Conservation (phyloP, 768 basidiomycete species). For the Mycena galericulata region DNA sequence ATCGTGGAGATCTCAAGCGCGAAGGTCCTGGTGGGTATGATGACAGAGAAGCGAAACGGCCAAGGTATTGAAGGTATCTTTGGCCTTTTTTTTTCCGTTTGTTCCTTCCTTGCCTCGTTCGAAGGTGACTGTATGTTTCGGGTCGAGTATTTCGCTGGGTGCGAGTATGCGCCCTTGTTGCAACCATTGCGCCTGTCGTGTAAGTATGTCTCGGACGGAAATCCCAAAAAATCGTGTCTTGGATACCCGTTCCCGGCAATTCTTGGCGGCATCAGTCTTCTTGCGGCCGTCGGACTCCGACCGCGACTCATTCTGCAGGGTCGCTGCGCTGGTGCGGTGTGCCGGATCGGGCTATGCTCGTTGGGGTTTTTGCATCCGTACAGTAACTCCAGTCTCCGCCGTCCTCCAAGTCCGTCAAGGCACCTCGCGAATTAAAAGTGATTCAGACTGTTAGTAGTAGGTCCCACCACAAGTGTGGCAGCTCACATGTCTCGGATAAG, state of each 20-base stretch:
- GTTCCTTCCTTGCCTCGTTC: conserved; percentile 37
- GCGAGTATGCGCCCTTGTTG: conserved; percentile 11
- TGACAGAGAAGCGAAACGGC: conserved; percentile 85
- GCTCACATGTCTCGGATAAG: neutral
- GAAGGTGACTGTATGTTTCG: conserved; percentile 34
- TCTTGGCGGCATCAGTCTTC: neutral
- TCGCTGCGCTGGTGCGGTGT: too few relatives aligned
- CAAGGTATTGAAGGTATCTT: conserved; percentile 73
- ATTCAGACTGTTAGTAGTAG: too few relatives aligned
- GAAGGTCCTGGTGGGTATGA: conserved; percentile 83
- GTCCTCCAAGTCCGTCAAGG: too few relatives aligned
- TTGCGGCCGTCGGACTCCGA: neutral
- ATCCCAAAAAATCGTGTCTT: neutral
- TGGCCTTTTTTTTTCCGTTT: conserved; percentile 45
- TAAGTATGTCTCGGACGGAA: conserved; percentile 29
- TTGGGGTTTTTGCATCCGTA: too few relatives aligned
- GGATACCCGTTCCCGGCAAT: neutral
- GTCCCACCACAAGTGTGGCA: too few relatives aligned
- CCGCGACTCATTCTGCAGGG: neutral
- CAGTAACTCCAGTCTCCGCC: neutral
- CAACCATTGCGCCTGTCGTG: conserved; percentile 15
- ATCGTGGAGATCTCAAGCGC: conserved; percentile 82
- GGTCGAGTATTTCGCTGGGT: conserved; percentile 30
- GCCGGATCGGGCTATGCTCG: too few relatives aligned
- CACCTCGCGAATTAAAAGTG: too few relatives aligned